Evolutionary conservation across 495 filamentous ascomycete genomes (phyloP), one percentile per base, ranked within the genome.

Genomic region (Lophium mytilinum): DNA sequence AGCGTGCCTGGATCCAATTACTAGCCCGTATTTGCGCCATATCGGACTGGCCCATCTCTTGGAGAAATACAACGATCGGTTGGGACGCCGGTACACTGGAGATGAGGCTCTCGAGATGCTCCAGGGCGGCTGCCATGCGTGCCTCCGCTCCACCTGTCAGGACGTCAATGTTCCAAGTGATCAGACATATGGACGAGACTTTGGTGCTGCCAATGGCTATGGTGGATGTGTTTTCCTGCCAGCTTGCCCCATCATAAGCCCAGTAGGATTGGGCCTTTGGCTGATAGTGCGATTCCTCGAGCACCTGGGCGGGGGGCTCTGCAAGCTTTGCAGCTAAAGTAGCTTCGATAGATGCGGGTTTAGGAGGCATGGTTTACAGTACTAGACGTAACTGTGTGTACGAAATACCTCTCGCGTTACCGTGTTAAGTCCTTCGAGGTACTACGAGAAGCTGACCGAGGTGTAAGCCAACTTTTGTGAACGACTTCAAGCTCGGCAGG

Each of bases 141-240:
- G 66, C 61, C 14, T 68, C 51, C 17, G 53, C 53, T 45, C 66
- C 62, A 0, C 68, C 71, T 5, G 68, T 61, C 65, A 73, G 72
- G 61, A 78, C 73, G 52, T 82, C 78, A 55, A 81, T 77, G 63
- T 80, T 80, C 77, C 77, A 80, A 57, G 67, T 70, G 15, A 63
- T 58, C 8, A 69, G 54, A 10, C 53, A 48, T 5, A 68, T 17
- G 7, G n/a, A 47, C 49, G 24, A 35, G 8, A 41, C 12, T 11
- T 17, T 41, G 2, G 54, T 37, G 9, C 40, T 36, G 19, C 12
- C 10, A 21, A n/a, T 46, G 37, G 33, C n/a, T 24, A 12, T 45
- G 34, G 47, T 56, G 17, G 37, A 3, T 15, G 40, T 5, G 15
- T 36, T 7, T 9, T 37, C 40, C 18, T 50, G 3, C 65, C 62